A percentile compares a stretch with the other conserved stretches of the same genome.
Conservation (phyloP, 1,284 basidiomycete species). For the Sanghuangporus sanghuang region DNA sequence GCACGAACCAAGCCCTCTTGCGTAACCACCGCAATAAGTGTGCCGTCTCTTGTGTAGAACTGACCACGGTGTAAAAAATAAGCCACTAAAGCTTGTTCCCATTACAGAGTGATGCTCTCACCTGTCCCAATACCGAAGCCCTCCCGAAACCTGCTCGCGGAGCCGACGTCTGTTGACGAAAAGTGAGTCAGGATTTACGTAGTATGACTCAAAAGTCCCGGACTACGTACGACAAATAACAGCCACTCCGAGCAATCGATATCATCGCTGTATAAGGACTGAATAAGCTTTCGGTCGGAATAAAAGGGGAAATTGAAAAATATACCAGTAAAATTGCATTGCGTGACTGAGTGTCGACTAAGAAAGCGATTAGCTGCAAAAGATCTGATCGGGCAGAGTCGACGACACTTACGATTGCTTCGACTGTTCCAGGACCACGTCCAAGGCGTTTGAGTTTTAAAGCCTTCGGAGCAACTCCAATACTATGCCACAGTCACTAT, state of each 20-base stretch:
- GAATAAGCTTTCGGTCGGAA: neutral
- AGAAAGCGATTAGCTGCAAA: neutral
- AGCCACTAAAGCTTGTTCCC: neutral
- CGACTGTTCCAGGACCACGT: slow-evolving; percentile 45
- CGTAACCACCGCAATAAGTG: slow-evolving; percentile 68
- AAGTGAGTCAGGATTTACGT: slow-evolving; percentile 4
- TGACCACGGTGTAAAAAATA: slow-evolving; percentile 25
- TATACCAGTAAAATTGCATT: slow-evolving; percentile 75
- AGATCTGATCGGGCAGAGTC: neutral
- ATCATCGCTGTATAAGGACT: neutral
- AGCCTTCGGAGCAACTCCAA: slow-evolving; percentile 57
- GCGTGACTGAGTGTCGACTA: slow-evolving; percentile 83
- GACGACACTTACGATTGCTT: slow-evolving; percentile 61
- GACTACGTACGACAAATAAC: slow-evolving; percentile 62
- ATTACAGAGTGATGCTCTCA: slow-evolving; percentile 29
- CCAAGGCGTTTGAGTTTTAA: slow-evolving; percentile 52
- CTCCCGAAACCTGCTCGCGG: slow-evolving; percentile 66
- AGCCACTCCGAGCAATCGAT: slow-evolving; percentile 79
- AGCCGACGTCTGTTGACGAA: slow-evolving; percentile 49
- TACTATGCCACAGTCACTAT: slow-evolving; percentile 36
- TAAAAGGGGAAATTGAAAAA: neutral
- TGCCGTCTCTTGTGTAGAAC: slow-evolving; percentile 71
- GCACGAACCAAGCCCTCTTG: slow-evolving; percentile 72
- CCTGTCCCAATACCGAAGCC: slow-evolving; percentile 67
- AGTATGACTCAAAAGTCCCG: neutral